These are phyloP conservation scores for Backusella mclennaniae DNA, from an alignment of 192 early-diverging fungal genomes.

Conservation along the genomic window DNA sequence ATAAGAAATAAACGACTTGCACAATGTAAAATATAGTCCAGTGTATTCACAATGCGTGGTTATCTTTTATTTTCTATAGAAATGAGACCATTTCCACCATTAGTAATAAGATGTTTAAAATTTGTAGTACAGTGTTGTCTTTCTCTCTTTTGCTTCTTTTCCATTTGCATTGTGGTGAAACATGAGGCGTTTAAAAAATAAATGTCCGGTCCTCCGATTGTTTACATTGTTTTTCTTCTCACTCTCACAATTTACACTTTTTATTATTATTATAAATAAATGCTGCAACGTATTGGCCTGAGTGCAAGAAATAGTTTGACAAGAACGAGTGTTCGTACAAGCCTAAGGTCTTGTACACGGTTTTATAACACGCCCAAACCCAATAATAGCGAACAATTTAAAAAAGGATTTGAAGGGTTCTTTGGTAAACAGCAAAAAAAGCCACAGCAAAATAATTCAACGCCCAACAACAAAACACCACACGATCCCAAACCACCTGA, in stretches of 20 bases:
- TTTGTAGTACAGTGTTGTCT: too few relatives aligned
- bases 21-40: too few relatives aligned
- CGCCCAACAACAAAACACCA: conserved; percentile 18
- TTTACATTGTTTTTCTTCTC: not conserved
- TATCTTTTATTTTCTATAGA: too few relatives aligned
- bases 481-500: conserved; percentile 7
- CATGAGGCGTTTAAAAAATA: not conserved
- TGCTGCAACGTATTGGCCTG: not conserved
- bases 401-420: conserved; percentile 71
- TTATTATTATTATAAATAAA: not conserved
- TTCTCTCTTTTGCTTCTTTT: not conserved
- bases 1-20: too few relatives aligned
- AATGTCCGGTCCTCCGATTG: not conserved
- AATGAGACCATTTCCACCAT: too few relatives aligned
- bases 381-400: not conserved
- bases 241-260: not conserved
- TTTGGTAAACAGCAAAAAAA: conserved; percentile 45
- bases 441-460: conserved; percentile 20
- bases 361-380: not conserved
- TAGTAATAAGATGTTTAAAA: too few relatives aligned
- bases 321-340: not conserved
- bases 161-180: not conserved
- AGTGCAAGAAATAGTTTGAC: not conserved
- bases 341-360: not conserved
- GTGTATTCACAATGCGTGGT: too few relatives aligned